Percentiles rank a stretch among this genome's conserved stretches.
Evolutionary conservation across 108 stramenopile genomes (phyloP).

Genomic region (Nannochloropsis gaditana): DNA sequence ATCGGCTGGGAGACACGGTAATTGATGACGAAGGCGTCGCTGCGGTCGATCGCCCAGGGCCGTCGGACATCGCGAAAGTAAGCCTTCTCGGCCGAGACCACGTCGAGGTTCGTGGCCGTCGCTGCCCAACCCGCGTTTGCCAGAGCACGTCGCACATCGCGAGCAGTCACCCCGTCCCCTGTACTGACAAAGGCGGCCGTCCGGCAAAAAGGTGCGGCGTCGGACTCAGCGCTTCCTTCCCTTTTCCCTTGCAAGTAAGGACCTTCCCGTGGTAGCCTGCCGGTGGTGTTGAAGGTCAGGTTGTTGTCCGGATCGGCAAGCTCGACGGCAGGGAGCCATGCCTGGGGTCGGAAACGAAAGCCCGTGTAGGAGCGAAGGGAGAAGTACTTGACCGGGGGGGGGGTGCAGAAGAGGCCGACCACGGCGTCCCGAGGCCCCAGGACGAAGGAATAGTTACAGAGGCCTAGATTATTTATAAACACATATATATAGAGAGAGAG

Average conservation of each 20-base stretch:
- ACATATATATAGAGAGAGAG: too few relatives aligned
- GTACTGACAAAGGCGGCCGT: neutral
- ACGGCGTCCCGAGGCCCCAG: neutral
- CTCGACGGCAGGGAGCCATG: neutral
- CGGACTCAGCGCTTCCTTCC: neutral
- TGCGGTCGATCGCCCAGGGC: neutral
- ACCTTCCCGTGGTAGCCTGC: neutral
- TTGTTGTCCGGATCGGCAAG: neutral
- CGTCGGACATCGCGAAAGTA: neutral
- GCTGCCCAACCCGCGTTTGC: neutral
- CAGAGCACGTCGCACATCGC: neutral
- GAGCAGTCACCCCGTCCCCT: neutral
- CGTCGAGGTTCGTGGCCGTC: conserved; percentile 16
- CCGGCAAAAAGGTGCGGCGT: neutral
- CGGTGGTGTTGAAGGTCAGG: neutral
- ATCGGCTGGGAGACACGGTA: neutral
- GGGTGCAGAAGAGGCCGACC: neutral
- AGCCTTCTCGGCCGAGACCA: neutral
- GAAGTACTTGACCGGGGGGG: conserved; percentile 12
- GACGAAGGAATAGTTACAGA: neutral
- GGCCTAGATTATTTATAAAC: neutral
- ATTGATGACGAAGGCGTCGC: neutral
- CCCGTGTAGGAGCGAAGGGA: neutral
- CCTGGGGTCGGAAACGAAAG: neutral
- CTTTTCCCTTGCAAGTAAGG: neutral